Base-by-base conservation (phyloP, 139 green algal genomes). In the Micractinium conductrix region DNA sequence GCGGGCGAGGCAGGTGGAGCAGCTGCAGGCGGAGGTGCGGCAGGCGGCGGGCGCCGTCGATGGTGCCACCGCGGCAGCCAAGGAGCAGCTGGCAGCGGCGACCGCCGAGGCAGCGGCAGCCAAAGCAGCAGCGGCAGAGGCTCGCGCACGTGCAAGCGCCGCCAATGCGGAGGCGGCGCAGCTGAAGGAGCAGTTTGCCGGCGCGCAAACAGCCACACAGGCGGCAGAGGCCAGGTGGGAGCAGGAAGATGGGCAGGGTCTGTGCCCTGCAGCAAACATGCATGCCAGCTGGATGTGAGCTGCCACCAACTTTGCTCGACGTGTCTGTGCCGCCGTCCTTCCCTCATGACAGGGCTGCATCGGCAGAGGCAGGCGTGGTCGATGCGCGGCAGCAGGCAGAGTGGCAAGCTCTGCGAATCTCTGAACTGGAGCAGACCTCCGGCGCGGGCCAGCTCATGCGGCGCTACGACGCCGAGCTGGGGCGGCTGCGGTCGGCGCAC, bases 331-430 rank as follows among this genome's bases (percentile, higher is more conserved):
- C 38, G 2, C 50, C 88, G 17, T 82, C 81, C 42, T 90, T 93
- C n/a, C n/a, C n/a, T n/a, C n/a, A n/a, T n/a, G n/a, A 74, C 87
- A 93, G 74, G 88, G 19, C 62, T n/a, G 48, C 60, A 43, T 30
- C 65, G 22, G 78, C 65, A 16, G 85, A 30, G 78, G 76, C 19
- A 24, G 26, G 62, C 38, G 50, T 22, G 71, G 53, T 22, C 33
- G 65, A 78, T 7, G 48, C 68, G 4, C 48, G 37, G 37, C 80
- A 79, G 48, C 80, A 85, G 30, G 30, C n/a, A 10, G 80, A 85
- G 22, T 85, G 80, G 80, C 80, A 85, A 38, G 37, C 33, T 4
- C 50, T 76, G 67, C 80, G 80, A 2, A 72, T 85, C 2, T 12
- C 24, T 26, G 68, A 85, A 37, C 67, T 85, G 80, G 43, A 85